Evolutionary conservation across 2,329 filamentous ascomycete genomes (phyloP).

Genomic region (Exutisphaerella laricina): DNA sequence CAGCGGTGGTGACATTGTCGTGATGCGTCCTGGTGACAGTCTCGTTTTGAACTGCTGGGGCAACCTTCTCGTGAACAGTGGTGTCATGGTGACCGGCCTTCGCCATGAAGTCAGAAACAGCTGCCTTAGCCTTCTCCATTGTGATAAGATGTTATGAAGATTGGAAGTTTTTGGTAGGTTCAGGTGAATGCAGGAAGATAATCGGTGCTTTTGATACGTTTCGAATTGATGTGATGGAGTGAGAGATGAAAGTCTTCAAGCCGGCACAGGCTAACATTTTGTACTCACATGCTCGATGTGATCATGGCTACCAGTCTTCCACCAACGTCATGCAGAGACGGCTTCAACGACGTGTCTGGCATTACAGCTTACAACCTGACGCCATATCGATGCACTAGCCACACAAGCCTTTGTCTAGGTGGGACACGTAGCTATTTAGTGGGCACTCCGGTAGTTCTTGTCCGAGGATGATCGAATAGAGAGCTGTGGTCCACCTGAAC

Average conservation of each 20-base stretch:
- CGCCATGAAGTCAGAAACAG: conserved; percentile 54
- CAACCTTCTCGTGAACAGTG: conserved; percentile 61
- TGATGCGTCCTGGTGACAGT: conserved; percentile 43
- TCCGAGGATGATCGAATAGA: neutral
- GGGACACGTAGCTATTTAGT: neutral
- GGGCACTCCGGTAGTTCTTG: neutral
- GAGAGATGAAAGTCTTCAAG: neutral
- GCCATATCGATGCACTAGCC: conserved; percentile 6
- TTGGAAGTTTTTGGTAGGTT: conserved; percentile 4
- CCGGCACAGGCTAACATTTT: neutral
- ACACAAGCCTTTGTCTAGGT: conserved; percentile 1
- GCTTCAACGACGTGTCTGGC: neutral
- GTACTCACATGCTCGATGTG: conserved; percentile 3
- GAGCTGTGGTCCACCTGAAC: neutral
- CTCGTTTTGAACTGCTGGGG: conserved; percentile 51
- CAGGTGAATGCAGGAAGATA: conserved; percentile 5
- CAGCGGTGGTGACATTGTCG: conserved; percentile 36
- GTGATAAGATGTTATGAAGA: conserved; percentile 22
- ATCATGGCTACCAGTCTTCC: neutral
- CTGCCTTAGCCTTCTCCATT: conserved; percentile 62
- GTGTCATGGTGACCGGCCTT: conserved; percentile 62
- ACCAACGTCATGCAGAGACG: neutral
- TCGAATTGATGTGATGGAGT: too few species aligned
- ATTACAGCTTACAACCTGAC: neutral
- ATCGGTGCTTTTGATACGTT: too few species aligned